A percentile compares a stretch with the other conserved stretches of the same genome.
Evolutionary conservation across 768 basidiomycete species (phyloP).

Genomic region (Amanita polypyramis): DNA sequence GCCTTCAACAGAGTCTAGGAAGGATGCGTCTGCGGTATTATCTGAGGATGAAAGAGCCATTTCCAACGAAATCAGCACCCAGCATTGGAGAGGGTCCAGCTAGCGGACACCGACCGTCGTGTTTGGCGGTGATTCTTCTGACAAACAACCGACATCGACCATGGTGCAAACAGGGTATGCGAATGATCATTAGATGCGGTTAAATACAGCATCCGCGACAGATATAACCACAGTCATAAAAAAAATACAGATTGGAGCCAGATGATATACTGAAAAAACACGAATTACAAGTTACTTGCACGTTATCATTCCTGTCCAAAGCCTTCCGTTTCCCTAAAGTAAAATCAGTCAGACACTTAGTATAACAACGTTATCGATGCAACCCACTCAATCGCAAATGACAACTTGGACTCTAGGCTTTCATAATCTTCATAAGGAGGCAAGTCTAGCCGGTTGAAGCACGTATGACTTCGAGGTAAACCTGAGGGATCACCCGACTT

Average conservation of each 20-base stretch:
- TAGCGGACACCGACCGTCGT: not conserved
- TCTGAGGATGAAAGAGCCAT: slow-evolving; percentile 7
- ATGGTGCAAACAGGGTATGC: too few relatives aligned
- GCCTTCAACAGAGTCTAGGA: slow-evolving; percentile 67
- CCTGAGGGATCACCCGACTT: slow-evolving; percentile 87
- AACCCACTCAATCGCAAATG: slow-evolving; percentile 74
- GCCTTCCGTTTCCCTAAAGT: slow-evolving; percentile 62
- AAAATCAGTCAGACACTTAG: slow-evolving; percentile 3
- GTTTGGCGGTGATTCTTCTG: slow-evolving; percentile 1
- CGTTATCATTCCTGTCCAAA: slow-evolving; percentile 59
- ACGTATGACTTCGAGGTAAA: slow-evolving; percentile 85
- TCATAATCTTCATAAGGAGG: slow-evolving; percentile 87
- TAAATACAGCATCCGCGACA: not conserved
- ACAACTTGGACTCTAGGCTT: slow-evolving; percentile 76
- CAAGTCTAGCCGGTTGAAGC: slow-evolving; percentile 85
- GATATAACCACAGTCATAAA: not conserved
- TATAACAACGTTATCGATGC: not conserved
- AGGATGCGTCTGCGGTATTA: slow-evolving; percentile 21
- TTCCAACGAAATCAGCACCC: not conserved
- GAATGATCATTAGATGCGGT: not conserved
- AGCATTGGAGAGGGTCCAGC: slow-evolving; percentile 1
- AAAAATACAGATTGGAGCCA: slow-evolving; percentile 4
- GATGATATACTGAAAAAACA: too few relatives aligned
- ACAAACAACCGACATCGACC: slow-evolving; percentile 2
- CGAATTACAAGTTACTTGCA: too few relatives aligned